A percentile compares a stretch with the other conserved stretches of the same genome.
Evolutionary conservation across 2,329 filamentous ascomycete species (phyloP).

Genomic region (Paecilomyces fulvus): DNA sequence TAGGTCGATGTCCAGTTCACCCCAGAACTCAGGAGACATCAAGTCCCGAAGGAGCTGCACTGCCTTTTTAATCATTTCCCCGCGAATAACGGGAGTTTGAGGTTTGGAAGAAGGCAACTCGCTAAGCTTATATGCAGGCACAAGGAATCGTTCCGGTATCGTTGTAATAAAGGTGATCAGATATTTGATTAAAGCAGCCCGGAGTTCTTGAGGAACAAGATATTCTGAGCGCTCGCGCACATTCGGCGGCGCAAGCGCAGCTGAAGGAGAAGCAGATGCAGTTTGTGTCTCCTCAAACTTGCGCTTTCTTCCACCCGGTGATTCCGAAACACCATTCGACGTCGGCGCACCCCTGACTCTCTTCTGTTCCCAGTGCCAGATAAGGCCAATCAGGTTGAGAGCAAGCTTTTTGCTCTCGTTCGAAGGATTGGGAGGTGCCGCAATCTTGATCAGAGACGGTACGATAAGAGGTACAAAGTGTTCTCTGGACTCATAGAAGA

Average conservation of each 20-base stretch:
- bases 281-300: conserved; percentile 59
- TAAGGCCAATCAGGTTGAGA: conserved; percentile 79
- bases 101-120: conserved; percentile 43
- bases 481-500: conserved; percentile 93
- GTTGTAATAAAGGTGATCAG: conserved; percentile 91
- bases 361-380: conserved; percentile 87
- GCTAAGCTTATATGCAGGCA: conserved; percentile 61
- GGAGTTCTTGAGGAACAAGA: conserved; percentile 56
- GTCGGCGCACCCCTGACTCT: conserved; percentile 54
- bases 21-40: conserved; percentile 81
- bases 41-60: conserved; percentile 75
- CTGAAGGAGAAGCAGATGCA: conserved; percentile 48
- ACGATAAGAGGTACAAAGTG: conserved; percentile 87
- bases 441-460: conserved; percentile 79
- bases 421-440: conserved; percentile 67
- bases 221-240: conserved; percentile 54
- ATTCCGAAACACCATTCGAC: conserved; percentile 48
- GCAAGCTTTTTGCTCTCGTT: conserved; percentile 88
- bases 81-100: conserved; percentile 47
- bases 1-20: conserved; percentile 81
- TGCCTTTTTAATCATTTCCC: conserved; percentile 78
- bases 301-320: conserved; percentile 66
- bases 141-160: conserved; percentile 73
- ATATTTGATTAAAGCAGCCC: conserved; percentile 84
- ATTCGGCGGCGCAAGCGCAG: conserved; percentile 37